Conservation (phyloP, 192 early-diverging fungal genomes). For the Coemansia umbellata region DNA sequence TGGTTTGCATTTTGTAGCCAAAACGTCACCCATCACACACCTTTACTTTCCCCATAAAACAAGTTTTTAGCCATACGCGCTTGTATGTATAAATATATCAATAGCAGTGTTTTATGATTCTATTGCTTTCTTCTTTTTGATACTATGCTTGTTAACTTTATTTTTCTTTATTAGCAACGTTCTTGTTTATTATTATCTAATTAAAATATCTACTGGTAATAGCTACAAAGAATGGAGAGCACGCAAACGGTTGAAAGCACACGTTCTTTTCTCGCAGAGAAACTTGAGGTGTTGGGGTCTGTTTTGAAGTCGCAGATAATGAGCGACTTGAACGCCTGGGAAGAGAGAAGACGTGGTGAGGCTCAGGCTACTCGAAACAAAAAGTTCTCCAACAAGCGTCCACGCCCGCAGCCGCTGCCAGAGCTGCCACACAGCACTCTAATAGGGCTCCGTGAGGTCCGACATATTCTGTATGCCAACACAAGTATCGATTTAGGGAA, state of each 20-base stretch:
- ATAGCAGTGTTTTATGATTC: not conserved
- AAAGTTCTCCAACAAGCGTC: slow-evolving; percentile 13
- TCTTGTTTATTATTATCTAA: not conserved
- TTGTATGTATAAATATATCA: too few species aligned
- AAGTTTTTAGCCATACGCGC: too few species aligned
- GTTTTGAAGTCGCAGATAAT: slow-evolving; percentile 46
- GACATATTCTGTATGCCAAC: slow-evolving; percentile 8
- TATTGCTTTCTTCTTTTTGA: not conserved
- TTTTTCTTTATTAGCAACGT: not conserved
- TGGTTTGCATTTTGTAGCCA: not conserved
- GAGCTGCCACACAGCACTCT: slow-evolving; percentile 23
- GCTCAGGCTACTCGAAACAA: slow-evolving; percentile 7
- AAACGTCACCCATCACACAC: not conserved
- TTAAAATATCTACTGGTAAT: not conserved
- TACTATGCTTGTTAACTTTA: not conserved
- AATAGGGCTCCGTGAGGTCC: slow-evolving; percentile 17
- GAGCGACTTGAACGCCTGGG: slow-evolving; percentile 42
- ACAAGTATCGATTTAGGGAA: not conserved
- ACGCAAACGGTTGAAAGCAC: not conserved
- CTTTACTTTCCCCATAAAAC: not conserved
- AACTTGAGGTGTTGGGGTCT: slow-evolving; percentile 27
- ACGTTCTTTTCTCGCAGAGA: slow-evolving; percentile 3
- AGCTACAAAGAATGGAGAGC: not conserved
- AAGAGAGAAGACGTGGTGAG: slow-evolving; percentile 32
- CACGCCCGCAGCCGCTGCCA: slow-evolving; percentile 22